Evolutionary conservation across 331 rosid genomes (phyloP), one percentile per base, ranked within the genome.

Genomic region (Quercus lobata): DNA sequence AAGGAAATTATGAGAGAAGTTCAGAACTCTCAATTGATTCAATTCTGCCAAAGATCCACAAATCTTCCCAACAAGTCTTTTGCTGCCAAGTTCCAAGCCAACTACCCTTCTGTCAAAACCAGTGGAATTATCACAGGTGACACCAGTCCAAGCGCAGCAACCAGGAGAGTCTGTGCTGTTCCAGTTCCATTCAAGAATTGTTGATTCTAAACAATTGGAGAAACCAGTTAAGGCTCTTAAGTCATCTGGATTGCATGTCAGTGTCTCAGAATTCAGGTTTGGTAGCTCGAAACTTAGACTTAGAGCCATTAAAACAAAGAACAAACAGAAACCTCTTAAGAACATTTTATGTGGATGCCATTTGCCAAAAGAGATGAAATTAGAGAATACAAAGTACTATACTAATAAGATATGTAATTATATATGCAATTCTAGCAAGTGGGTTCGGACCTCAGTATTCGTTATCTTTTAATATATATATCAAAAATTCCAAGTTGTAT

Each of bases 121-220:
- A 46, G 60, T 35, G 18, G 73, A 69, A 54, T 24, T 72, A 24
- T 72, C 79, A 72, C 87, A 75, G 8, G 79, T 72, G 71, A 80
- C 82, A 57, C 84, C 82, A 66, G 44, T 8, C 87, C 84, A 84
- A 57, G 54, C 76, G 79, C 87, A 84, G 62, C 82, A 56, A 72
- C 80, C 54, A 8, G 32, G 18, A 35, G 82, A 62, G 25, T 22
- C 29, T 0, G 63, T 19, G 16, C 3, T 49, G 61, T 27, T 72
- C 84, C 84, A 84, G 46, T 8, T 37, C 5, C 62, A 37, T 37
- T 37, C 68, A 25, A n/a, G 46, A 72, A 57, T 72, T 27, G 29
- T 5, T 24, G 74, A 76, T 34, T 76, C 82, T 22, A 84, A 68
- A 72, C 77, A 84, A 41, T 4, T 72, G 53, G 57, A 84, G 77